phyloP scores from a whole-genome alignment of 176 grass and related monocot species.

The sorghum (Sorghum bicolor) region DNA sequence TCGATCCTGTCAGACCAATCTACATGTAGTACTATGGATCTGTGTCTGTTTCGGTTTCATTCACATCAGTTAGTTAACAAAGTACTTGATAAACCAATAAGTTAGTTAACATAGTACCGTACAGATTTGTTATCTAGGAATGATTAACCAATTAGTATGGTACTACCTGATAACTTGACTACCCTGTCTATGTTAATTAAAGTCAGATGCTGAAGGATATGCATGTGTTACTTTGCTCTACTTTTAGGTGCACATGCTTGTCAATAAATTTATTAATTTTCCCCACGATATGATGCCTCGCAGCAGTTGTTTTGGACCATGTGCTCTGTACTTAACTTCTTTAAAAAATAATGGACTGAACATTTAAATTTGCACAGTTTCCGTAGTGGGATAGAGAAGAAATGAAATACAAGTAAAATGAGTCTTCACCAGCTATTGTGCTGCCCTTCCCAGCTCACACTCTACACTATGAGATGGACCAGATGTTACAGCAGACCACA shows the following conservation, averaged over 20 bases:
- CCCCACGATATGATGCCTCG: neutral
- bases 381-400: neutral
- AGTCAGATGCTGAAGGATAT: neutral
- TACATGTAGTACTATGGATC: neutral
- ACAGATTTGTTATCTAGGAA: neutral
- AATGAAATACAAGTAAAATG: neutral
- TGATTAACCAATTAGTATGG: conserved; percentile 21
- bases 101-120: neutral
- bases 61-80: neutral
- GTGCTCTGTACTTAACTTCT: neutral
- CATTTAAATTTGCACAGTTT: neutral
- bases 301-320: conserved; percentile 8
- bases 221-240: conserved; percentile 26
- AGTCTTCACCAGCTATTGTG: neutral
- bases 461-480: neutral
- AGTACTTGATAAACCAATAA: conserved; percentile 16
- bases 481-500: neutral
- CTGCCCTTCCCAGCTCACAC: neutral
- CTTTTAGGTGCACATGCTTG: conserved; percentile 27
- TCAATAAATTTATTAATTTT: neutral
- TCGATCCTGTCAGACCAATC: neutral
- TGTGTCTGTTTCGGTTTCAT: neutral
- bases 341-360: neutral
- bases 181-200: conserved; percentile 17
- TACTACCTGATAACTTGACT: neutral